Base-by-base conservation (phyloP, 2,329 filamentous ascomycete genomes). In the Escovopsis sp. region DNA sequence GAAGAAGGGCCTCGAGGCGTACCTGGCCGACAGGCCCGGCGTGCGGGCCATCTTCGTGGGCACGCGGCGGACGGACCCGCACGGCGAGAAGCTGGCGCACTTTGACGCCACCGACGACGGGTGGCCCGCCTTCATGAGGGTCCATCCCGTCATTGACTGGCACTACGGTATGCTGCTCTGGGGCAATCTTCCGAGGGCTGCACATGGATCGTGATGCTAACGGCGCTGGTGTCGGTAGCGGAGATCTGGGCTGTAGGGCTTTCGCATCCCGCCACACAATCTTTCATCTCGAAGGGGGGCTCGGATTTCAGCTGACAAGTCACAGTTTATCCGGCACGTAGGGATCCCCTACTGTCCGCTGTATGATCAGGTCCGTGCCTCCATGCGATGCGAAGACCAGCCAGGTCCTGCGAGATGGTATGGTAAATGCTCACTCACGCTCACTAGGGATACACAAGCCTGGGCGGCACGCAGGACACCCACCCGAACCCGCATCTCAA, bases 111-210 rank as follows among this genome's bases (percentile, higher is more conserved):
- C 91, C 4, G 91, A 96, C 61, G 68, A 73, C 33, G 87, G 82
- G 2, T 98, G 91, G 91, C 91, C 91, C 33, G 66, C 71, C 36
- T 94, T 96, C 55, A 88, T 96, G 80, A 77, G 91, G 45, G 72
- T 96, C 46, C 87, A 98, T 61, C 89, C 91, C 0, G 84, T 98
- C 9, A 88, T 98, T 56, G 91, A 98, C 62, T 98, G 91, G 91
- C 85, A 91, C 59, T 94, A 95, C 61, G 75, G 47, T 53, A 45
- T 26, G 49, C 42, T 4, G 10, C 34, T 30, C 28, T 30, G 6
- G 28, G 6, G 15, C 15, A 15, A 15, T 15, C 15, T 15, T 15
- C 11, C 15, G 15, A 42, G 12, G 10, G 12, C 30, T 26, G 28
- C 23, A 43, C 19, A 26, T 11, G 19, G 9, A 23, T 12, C 12